Conservation (phyloP, 2,329 filamentous ascomycete species). For the Decorospora gaudefroyi region DNA sequence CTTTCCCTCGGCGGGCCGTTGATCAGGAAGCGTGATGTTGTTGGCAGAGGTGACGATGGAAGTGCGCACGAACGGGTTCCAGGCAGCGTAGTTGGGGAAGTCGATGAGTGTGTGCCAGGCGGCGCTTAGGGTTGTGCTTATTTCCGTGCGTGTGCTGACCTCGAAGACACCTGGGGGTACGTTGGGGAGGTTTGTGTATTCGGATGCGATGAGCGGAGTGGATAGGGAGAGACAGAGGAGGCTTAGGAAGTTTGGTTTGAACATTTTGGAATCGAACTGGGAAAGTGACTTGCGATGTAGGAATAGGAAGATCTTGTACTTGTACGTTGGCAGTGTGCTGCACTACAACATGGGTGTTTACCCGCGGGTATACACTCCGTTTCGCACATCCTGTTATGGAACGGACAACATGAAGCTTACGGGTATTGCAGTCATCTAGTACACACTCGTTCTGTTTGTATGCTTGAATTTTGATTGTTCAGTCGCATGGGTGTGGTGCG, state of each 20-base stretch:
- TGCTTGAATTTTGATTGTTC: too few relatives aligned
- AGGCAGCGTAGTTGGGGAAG: slow-evolving; percentile 34
- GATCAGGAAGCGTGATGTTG: slow-evolving; percentile 28
- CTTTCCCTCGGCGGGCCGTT: slow-evolving; percentile 32
- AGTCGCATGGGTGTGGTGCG: too few relatives aligned
- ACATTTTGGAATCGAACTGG: background rate
- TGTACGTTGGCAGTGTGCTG: too few relatives aligned
- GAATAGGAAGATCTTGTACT: slow-evolving; percentile 2
- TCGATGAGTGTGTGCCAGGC: slow-evolving; percentile 37
- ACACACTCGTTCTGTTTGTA: too few relatives aligned
- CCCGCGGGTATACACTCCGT: too few relatives aligned
- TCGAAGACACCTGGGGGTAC: slow-evolving; percentile 36
- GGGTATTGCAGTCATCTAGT: too few relatives aligned
- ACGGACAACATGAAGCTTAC: too few relatives aligned
- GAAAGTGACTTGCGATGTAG: background rate
- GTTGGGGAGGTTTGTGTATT: slow-evolving; percentile 35
- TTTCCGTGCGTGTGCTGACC: slow-evolving; percentile 33
- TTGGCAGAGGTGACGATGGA: slow-evolving; percentile 27
- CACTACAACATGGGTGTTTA: too few relatives aligned
- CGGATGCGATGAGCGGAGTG: slow-evolving; percentile 5
- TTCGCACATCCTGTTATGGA: too few relatives aligned
- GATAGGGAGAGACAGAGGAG: slow-evolving; percentile 7
- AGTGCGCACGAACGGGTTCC: slow-evolving; percentile 42
- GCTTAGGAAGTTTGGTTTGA: background rate
- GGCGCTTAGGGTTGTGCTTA: slow-evolving; percentile 25